These are phyloP conservation scores for Cladosporium sp. DNA, from an alignment of 2,329 filamentous ascomycete genomes.

Conservation along the genomic window DNA sequence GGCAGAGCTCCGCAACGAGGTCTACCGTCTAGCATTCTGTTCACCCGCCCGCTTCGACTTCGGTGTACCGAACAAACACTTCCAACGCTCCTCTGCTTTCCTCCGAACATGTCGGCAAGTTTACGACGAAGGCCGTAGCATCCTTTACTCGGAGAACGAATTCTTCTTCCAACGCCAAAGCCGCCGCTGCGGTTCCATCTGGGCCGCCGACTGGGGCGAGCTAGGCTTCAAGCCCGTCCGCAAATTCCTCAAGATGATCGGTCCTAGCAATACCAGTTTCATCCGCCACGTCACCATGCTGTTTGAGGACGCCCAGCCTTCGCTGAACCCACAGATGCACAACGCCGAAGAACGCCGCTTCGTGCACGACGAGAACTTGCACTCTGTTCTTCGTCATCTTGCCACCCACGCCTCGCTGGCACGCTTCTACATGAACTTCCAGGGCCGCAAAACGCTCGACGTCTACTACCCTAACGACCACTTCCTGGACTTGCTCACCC, in stretches of 20 bases:
- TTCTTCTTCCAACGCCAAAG: slow-evolving; percentile 43
- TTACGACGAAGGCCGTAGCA: slow-evolving; percentile 40
- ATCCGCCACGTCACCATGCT: slow-evolving; percentile 43
- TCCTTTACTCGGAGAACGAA: slow-evolving; percentile 49
- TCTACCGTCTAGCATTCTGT: slow-evolving; percentile 44
- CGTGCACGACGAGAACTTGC: slow-evolving; percentile 44
- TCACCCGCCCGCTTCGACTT: slow-evolving; percentile 34
- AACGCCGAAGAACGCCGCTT: slow-evolving; percentile 45
- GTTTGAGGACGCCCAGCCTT: slow-evolving; percentile 44
- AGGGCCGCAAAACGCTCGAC: slow-evolving; percentile 35
- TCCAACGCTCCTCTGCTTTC: slow-evolving; percentile 41
- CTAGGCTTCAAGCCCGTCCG: slow-evolving; percentile 45
- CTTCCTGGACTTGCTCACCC: slow-evolving; percentile 43
- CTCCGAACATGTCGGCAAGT: slow-evolving; percentile 45
- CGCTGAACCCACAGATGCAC: slow-evolving; percentile 35
- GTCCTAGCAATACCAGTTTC: slow-evolving; percentile 42
- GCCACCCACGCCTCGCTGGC: slow-evolving; percentile 38
- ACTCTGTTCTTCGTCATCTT: slow-evolving; percentile 43
- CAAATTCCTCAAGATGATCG: slow-evolving; percentile 45
- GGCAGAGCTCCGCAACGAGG: slow-evolving; percentile 43
- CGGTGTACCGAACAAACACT: slow-evolving; percentile 28
- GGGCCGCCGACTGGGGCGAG: slow-evolving; percentile 41
- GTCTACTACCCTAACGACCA: slow-evolving; percentile 33
- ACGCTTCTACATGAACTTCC: slow-evolving; percentile 40
- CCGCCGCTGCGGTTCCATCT: slow-evolving; percentile 32